These are phyloP conservation scores for Melampsora abietis-canadensis DNA, from an alignment of 1,284 basidiomycete species.

Conservation along the genomic window DNA sequence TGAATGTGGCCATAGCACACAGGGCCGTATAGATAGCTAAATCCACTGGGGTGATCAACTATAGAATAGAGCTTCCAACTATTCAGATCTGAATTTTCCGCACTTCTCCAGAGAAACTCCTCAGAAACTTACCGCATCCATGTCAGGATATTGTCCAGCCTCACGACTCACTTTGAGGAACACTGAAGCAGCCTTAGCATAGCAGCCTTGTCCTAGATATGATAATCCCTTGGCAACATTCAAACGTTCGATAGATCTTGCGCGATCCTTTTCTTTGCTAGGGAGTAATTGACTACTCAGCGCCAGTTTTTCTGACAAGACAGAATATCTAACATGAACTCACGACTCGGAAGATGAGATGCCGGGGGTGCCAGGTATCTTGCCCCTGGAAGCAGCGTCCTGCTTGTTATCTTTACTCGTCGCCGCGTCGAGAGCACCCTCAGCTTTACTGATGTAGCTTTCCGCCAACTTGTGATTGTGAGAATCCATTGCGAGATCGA, in stretches of 20 bases:
- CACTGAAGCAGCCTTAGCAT: constrained; percentile 68
- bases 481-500: constrained; percentile 61
- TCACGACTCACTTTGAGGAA: constrained; percentile 59
- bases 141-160: not conserved
- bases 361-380: constrained; percentile 36
- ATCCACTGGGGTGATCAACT: constrained; percentile 72
- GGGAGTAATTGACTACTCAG: constrained; percentile 54
- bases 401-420: constrained; percentile 43
- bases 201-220: constrained; percentile 66
- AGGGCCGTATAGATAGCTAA: constrained; percentile 77
- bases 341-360: constrained; percentile 44
- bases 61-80: constrained; percentile 1
- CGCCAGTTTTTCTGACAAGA: constrained; percentile 51
- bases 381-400: constrained; percentile 47
- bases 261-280: constrained; percentile 46
- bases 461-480: constrained; percentile 31
- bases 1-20: constrained; percentile 71
- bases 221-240: constrained; percentile 72
- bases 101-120: not conserved
- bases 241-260: constrained; percentile 57
- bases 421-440: constrained; percentile 15
- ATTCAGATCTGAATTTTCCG: not conserved
- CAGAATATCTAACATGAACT: constrained; percentile 48
- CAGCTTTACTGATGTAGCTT: constrained; percentile 17
- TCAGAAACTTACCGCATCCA: constrained; percentile 6